Base-by-base conservation (phyloP, 768 basidiomycete genomes). In the Mycena haematopus region DNA sequence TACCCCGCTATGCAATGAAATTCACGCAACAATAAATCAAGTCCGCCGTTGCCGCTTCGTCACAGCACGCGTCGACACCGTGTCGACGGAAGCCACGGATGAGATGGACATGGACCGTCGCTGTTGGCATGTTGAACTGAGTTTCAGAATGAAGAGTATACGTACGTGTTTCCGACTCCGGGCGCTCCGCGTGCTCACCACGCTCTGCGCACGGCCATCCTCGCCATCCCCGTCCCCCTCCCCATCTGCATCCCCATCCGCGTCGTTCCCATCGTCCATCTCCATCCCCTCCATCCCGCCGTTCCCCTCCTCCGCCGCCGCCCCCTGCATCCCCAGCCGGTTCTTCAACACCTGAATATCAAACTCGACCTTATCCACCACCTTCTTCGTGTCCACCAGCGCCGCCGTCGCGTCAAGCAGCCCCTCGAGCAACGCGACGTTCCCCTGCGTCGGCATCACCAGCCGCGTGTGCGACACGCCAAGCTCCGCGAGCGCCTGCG, bases 391-490 rank as follows among this genome's bases (percentile, higher is more conserved):
- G 70, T 98, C 93, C n/a, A 96, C 82, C 70, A 98, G 76, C 14
- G 84, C 80, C 5, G 82, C 83, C 1, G 92, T 85, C 3, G 90
- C 86, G 6, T 89, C 87, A 47, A 96, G 70, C 17, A 99, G 75
- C 15, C 80, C 78, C 64, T 97, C 95, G 21, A 95, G 79, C 67
- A 84, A 85, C 55, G 83, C 80, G 56, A 89, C 81, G 66, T 95
- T 97, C 25, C 88, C 87, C 40, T 87, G 83, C 2, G 97, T 98
- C 19, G 97, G 97, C 95, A 99, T 98, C 63, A 96, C 92, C 52
- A 99, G 83, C 13, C 91, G 86, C 17, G 83, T 83, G 58, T 87
- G 80, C 17, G 83, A 82, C 13, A 97, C 78, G 15, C 90, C 89
- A 13, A 96, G 81, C 75, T 98, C 95, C 8, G 81, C 73, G 17